A percentile compares a stretch with the other conserved stretches of the same genome.
Evolutionary conservation across 2,329 filamentous ascomycete genomes (phyloP).

Genomic region (Reticulascus tulasneorum): DNA sequence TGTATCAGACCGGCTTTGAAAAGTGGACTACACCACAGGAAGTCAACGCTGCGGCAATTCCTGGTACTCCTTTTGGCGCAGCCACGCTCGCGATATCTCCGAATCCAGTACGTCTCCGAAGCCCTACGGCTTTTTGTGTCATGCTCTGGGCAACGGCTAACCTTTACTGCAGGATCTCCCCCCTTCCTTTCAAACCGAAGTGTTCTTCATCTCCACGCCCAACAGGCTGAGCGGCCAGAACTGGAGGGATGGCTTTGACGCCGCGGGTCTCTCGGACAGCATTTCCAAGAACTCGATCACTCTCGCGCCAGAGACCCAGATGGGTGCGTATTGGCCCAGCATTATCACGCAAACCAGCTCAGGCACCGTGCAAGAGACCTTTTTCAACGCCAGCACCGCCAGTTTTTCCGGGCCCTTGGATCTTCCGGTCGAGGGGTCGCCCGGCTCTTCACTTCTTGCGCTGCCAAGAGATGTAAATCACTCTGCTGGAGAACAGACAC

Average conservation of each 20-base stretch:
- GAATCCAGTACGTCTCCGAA: no score
- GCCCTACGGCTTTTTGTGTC: no score
- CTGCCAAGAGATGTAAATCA: constrained; percentile 3
- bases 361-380: constrained; percentile 4
- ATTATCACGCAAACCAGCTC: constrained; percentile 3
- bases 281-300: not conserved
- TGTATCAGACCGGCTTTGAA: constrained; percentile 5
- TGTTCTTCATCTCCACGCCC: constrained; percentile 5
- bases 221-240: constrained; percentile 4
- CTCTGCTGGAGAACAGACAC: constrained; percentile 2
- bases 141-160: no score
- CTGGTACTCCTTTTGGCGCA: constrained; percentile 5
- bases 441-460: constrained; percentile 4
- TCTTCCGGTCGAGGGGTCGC: constrained; percentile 1
- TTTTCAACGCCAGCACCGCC: constrained; percentile 2
- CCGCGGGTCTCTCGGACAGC: constrained; percentile 5
- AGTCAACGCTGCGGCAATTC: constrained; percentile 5
- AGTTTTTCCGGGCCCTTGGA: constrained; percentile 2
- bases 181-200: constrained; percentile 4
- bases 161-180: no score
- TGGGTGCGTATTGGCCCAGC: constrained; percentile 9
- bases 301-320: not conserved
- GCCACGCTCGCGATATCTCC: constrained; percentile 1
- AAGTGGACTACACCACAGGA: constrained; percentile 5
- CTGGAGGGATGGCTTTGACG: constrained; percentile 6